phyloP scores from a whole-genome alignment of 1,139 yeast species.

The Saccharomyces uvarum region DNA sequence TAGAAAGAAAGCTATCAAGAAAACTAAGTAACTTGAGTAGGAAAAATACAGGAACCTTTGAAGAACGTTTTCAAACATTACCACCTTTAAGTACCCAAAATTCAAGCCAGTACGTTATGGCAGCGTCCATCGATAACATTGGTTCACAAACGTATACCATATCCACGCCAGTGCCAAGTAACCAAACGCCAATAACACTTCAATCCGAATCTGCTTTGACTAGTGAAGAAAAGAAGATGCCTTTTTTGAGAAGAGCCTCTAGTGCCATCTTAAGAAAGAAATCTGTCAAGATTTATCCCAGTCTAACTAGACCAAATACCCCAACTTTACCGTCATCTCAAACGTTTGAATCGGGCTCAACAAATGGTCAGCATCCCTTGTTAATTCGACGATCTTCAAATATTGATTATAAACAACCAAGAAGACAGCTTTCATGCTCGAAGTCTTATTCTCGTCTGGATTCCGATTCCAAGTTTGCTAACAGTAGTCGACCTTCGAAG shows the following conservation, averaged over 20 bases:
- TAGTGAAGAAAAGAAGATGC: constrained; percentile 14
- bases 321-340: constrained; percentile 10
- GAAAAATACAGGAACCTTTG: constrained; percentile 3
- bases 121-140: constrained; percentile 13
- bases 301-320: constrained; percentile 8
- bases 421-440: constrained; percentile 4
- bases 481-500: not conserved
- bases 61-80: not conserved
- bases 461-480: not conserved
- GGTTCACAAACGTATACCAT: constrained; percentile 15
- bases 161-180: not conserved
- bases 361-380: not conserved
- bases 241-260: constrained; percentile 29
- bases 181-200: not conserved
- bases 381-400: not conserved
- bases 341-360: not conserved
- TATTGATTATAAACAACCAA: constrained; percentile 2
- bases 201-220: not conserved
- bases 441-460: not conserved
- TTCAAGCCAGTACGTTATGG: constrained; percentile 2
- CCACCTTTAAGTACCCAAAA: not conserved
- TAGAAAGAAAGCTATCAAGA: constrained; percentile 2
- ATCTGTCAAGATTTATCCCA: constrained; percentile 13
- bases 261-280: constrained; percentile 27
- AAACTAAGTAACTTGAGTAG: constrained; percentile 4